Evolutionary conservation across 495 filamentous ascomycete species (phyloP).

Genomic region (Xylaria venustula): DNA sequence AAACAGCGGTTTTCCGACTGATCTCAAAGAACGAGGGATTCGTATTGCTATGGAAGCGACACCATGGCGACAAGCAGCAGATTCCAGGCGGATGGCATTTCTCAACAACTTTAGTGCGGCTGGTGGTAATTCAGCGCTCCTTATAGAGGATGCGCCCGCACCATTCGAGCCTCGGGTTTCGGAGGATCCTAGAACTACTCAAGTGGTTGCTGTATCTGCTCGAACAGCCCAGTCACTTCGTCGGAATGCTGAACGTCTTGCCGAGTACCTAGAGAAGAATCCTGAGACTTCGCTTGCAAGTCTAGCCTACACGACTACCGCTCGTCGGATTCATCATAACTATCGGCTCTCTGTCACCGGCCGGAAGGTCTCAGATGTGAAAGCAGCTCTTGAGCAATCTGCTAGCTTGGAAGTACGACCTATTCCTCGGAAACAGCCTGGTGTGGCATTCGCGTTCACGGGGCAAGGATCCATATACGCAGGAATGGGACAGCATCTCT

Average conservation of each 20-base stretch:
- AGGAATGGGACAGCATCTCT: slow-evolving; percentile 29
- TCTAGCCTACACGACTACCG: slow-evolving; percentile 71
- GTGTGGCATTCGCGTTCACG: background rate
- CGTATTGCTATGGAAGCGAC: background rate
- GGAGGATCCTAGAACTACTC: background rate
- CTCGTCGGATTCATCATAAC: slow-evolving; percentile 65
- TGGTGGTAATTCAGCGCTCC: slow-evolving; percentile 17
- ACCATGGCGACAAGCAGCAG: background rate
- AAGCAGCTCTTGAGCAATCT: slow-evolving; percentile 19
- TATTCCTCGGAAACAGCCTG: background rate
- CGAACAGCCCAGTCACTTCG: background rate
- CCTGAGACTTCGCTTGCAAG: slow-evolving; percentile 34
- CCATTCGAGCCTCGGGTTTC: background rate
- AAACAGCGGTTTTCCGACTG: background rate
- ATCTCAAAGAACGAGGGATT: background rate
- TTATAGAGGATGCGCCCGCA: background rate
- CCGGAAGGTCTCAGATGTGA: slow-evolving; percentile 43
- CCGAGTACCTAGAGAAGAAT: slow-evolving; percentile 31
- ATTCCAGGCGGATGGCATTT: slow-evolving; percentile 21
- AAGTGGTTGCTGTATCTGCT: background rate
- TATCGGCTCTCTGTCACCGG: slow-evolving; percentile 45
- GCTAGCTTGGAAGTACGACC: slow-evolving; percentile 28
- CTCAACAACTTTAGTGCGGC: slow-evolving; percentile 35
- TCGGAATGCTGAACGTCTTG: slow-evolving; percentile 19
- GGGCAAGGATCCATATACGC: background rate